Percentiles rank a stretch among this genome's conserved stretches.
These are phyloP conservation scores for Calonectria montana DNA, from an alignment of 2,329 filamentous ascomycete species.

Conservation along the genomic window DNA sequence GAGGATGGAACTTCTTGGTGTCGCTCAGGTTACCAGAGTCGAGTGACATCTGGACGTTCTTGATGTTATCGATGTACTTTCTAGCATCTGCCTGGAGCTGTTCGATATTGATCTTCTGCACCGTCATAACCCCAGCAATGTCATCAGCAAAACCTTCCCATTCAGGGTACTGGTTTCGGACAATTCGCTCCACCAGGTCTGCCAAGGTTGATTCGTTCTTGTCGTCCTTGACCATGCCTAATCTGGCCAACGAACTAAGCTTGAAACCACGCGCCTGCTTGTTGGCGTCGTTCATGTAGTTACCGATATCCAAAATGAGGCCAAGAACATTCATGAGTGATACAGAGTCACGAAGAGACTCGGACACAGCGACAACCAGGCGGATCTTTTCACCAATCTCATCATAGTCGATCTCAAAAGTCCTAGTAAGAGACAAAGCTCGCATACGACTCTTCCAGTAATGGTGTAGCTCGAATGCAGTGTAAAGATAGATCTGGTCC, in stretches of 20 bases:
- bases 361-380: slow-evolving; percentile 87
- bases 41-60: slow-evolving; percentile 90
- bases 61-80: slow-evolving; percentile 94
- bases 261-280: slow-evolving; percentile 99
- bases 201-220: slow-evolving; percentile 98
- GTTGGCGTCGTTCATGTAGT: slow-evolving; percentile 99
- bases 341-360: slow-evolving; percentile 90
- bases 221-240: slow-evolving; percentile 99
- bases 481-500: slow-evolving; percentile 94
- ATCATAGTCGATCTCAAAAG: slow-evolving; percentile 89
- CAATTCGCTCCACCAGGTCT: slow-evolving; percentile 95
- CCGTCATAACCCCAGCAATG: slow-evolving; percentile 80
- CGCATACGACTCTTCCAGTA: slow-evolving; percentile 99
- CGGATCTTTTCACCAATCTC: slow-evolving; percentile 88
- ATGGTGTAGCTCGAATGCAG: slow-evolving; percentile 92
- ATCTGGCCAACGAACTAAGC: slow-evolving; percentile 88
- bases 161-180: slow-evolving; percentile 94
- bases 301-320: slow-evolving; percentile 96
- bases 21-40: slow-evolving; percentile 96
- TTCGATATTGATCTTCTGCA: slow-evolving; percentile 95
- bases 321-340: slow-evolving; percentile 96
- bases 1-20: slow-evolving; percentile 96
- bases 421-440: slow-evolving; percentile 85
- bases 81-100: slow-evolving; percentile 88
- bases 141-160: slow-evolving; percentile 92